Base-by-base conservation (phyloP, 2,329 filamentous ascomycete species). In the Penicillium sp. region DNA sequence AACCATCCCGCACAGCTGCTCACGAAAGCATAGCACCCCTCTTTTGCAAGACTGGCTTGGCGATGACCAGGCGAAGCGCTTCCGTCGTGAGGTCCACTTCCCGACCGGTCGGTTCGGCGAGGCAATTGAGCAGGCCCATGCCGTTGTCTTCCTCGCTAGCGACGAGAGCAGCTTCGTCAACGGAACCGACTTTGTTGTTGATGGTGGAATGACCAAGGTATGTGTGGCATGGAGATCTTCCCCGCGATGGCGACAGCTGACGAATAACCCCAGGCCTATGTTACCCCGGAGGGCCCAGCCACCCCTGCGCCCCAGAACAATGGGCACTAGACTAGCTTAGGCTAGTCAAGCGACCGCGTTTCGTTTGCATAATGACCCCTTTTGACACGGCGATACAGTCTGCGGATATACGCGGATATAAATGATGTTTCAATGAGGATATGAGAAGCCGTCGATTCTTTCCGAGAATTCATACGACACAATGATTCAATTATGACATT, bases 21-120 rank as follows among this genome's bases (percentile, higher is more conserved):
- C 3, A 48, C 42, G 2, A 16, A 27, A 1, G 5, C 21, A 13
- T 42, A 85, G 81, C 81, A 97, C 92, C 0, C 91, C 92, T 24
- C 83, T 96, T 29, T 81, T 96, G 50, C 92, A 96, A 79, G 90
- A 96, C 76, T 96, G 91, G 91, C 85, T 96, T 21, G 92, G 92
- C 59, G 90, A 94, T 66, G 92, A 96, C 77, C 71, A 85, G 70
- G 84, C 84, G 57, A 96, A 96, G 83, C 86, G 92, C 31, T 79
- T 85, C 68, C 83, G 92, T 44, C 88, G 92, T 54, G 91, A 96
- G 79, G 82, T 96, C 21, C 92, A 96, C 75, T 96, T 96, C 81
- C 92, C 92, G 5, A 85, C 83, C 7, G 92, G 92, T 40, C 85
- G 92, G 11, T 96, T 96, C 68, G 92, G 92, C 47, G 92, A 97